Conservation (phyloP, 169 alveolate species). For the Blepharisma undulans region DNA sequence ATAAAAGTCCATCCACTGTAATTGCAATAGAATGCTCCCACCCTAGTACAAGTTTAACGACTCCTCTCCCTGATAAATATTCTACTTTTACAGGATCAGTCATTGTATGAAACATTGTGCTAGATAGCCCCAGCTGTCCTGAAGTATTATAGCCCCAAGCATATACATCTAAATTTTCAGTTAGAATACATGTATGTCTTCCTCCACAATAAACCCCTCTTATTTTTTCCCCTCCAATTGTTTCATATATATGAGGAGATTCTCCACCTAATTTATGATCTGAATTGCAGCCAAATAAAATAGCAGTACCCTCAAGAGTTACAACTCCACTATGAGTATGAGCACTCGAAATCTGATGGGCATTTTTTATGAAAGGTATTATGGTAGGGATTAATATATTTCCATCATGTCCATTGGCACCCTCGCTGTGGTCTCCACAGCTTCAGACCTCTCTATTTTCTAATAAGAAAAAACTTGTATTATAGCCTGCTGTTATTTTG, state of each 20-base stretch:
- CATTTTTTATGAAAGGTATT: conserved; percentile 12
- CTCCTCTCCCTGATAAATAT: conserved; percentile 32
- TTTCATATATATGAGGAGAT: conserved; percentile 28
- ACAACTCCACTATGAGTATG: conserved; percentile 23
- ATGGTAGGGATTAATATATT: neutral
- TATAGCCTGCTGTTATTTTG: conserved; percentile 36
- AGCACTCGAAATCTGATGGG: conserved; percentile 21
- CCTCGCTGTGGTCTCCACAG: conserved; percentile 31
- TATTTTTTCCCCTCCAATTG: conserved; percentile 6
- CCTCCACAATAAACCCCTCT: conserved; percentile 60
- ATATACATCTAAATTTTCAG: conserved; percentile 48
- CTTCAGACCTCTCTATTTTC: conserved; percentile 2
- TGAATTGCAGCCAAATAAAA: conserved; percentile 31
- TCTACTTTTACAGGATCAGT: conserved; percentile 34
- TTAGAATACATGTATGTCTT: conserved; percentile 53
- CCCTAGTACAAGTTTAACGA: conserved; percentile 12
- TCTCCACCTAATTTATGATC: conserved; percentile 32
- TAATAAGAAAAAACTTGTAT: conserved; percentile 20
- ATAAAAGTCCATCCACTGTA: conserved; percentile 37
- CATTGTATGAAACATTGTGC: conserved; percentile 37
- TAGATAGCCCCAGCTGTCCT: conserved; percentile 50
- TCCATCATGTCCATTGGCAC: conserved; percentile 16
- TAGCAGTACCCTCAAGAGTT: neutral
- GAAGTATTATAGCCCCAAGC: conserved; percentile 62
- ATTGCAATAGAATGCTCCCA: conserved; percentile 32